These are phyloP conservation scores for Bipolaris zeicola DNA, from an alignment of 2,329 filamentous ascomycete genomes.

Conservation along the genomic window DNA sequence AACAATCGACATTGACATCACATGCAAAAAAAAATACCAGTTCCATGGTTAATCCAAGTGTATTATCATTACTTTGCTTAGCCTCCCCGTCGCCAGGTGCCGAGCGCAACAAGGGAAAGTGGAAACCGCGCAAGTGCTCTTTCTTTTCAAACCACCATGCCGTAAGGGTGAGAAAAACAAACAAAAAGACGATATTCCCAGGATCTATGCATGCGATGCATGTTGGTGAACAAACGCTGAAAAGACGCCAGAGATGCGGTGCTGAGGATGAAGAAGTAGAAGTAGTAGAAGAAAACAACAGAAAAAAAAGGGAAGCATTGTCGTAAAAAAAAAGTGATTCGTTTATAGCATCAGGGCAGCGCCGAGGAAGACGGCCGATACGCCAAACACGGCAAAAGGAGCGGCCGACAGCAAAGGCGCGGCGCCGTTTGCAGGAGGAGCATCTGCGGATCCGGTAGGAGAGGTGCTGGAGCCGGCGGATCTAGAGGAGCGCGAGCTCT, in stretches of 20 bases:
- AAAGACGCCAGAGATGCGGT: constrained; percentile 3
- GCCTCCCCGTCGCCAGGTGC: neutral
- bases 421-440: constrained; percentile 22
- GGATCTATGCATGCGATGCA: constrained; percentile 4
- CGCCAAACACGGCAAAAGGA: constrained; percentile 11
- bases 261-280: neutral
- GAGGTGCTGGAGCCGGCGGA: constrained; percentile 8
- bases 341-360: constrained; percentile 20
- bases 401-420: constrained; percentile 4
- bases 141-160: constrained; percentile 1
- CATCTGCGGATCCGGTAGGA: constrained; percentile 8
- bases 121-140: neutral
- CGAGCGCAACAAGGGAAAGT: neutral
- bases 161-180: neutral
- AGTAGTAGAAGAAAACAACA: neutral
- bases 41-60: neutral
- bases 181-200: neutral
- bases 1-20: neutral
- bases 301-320: neutral
- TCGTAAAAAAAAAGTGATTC: neutral
- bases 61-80: constrained; percentile 11
- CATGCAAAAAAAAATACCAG: neutral
- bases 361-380: constrained; percentile 14
- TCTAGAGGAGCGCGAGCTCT: neutral
- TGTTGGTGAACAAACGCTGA: neutral